These are phyloP conservation scores for Naganishia onofrii DNA, from an alignment of 768 basidiomycete species.

Conservation along the genomic window DNA sequence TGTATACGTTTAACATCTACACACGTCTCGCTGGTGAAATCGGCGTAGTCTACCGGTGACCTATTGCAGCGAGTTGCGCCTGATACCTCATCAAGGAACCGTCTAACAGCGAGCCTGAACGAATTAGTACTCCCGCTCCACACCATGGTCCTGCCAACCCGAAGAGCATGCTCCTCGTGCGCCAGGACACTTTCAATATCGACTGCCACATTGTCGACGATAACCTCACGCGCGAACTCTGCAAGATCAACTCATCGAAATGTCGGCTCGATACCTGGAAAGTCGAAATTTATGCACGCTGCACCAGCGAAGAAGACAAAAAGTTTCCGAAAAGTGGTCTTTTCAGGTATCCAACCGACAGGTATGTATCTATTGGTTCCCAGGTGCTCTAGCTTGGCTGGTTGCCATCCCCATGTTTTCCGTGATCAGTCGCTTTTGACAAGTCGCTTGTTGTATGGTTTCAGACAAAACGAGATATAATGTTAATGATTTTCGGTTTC, in stretches of 20 bases:
- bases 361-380: conserved; percentile 48
- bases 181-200: neutral
- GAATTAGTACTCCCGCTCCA: neutral
- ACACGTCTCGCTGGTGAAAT: too few relatives aligned
- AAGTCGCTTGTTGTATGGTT: neutral
- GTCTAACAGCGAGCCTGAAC: neutral
- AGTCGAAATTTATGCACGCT: neutral
- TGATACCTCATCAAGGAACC: neutral
- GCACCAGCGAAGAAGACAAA: neutral
- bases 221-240: neutral
- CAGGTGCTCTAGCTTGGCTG: neutral
- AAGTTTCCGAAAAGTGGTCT: conserved; percentile 52
- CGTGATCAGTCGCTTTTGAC: neutral
- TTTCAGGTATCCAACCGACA: conserved; percentile 93
- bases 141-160: neutral
- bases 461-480: neutral
- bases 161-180: neutral
- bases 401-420: too few relatives aligned
- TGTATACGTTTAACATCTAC: too few relatives aligned
- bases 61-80: too few relatives aligned
- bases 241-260: neutral
- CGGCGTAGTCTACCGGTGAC: too few relatives aligned
- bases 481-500: neutral
- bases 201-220: neutral
- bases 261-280: neutral